These are phyloP conservation scores for Davidsoniella neocaledoniae DNA, from an alignment of 2,329 filamentous ascomycete species.

Conservation along the genomic window DNA sequence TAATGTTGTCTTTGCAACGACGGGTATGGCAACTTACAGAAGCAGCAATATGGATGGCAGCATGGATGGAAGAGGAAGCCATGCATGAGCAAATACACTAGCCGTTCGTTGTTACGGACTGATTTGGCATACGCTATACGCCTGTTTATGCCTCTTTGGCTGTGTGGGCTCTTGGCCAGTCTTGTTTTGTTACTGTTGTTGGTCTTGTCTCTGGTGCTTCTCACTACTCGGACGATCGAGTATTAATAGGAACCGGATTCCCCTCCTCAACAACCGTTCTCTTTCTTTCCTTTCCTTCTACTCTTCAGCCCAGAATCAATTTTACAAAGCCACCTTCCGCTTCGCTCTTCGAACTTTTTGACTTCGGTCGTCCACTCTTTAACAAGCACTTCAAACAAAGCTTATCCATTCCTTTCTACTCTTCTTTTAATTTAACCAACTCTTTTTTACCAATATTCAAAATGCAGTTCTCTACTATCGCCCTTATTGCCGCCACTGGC, in stretches of 20 bases:
- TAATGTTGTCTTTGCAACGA: neutral
- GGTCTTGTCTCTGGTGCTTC: no score
- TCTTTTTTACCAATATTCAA: slow-evolving; percentile 26
- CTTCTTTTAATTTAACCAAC: slow-evolving; percentile 16
- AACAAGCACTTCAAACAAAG: slow-evolving; percentile 21
- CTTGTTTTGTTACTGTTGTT: no score
- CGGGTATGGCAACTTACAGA: neutral
- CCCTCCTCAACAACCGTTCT: neutral
- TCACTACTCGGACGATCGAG: neutral
- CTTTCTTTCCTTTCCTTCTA: slow-evolving; percentile 17
- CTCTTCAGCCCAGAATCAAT: slow-evolving; percentile 29
- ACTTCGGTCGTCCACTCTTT: slow-evolving; percentile 45
- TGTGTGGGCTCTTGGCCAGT: no score
- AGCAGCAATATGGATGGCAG: neutral
- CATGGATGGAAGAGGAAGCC: neutral
- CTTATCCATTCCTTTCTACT: slow-evolving; percentile 19
- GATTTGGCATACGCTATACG: no score
- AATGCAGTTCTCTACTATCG: slow-evolving; percentile 33
- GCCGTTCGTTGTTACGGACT: no score
- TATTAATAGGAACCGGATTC: slow-evolving; percentile 8
- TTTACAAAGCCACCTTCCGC: slow-evolving; percentile 21
- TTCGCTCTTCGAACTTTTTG: slow-evolving; percentile 26
- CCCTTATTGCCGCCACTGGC: slow-evolving; percentile 31
- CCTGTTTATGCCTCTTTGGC: no score
- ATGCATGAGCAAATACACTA: no score